Conservation (phyloP, 164 flowering plant genomes). For the Annona cherimola region DNA sequence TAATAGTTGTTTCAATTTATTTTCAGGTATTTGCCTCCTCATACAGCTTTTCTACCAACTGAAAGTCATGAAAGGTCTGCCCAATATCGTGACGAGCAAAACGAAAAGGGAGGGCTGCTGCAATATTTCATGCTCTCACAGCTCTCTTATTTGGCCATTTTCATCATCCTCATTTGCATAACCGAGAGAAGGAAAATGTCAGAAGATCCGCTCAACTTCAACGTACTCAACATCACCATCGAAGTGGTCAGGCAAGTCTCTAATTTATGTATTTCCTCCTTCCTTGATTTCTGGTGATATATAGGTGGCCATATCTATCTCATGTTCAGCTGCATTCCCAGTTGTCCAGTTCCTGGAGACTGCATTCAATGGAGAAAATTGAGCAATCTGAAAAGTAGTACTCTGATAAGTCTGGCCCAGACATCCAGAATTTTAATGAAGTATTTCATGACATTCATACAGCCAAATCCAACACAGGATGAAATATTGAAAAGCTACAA, state of each 20-base stretch:
- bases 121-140: slow-evolving; percentile 35
- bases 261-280: background rate
- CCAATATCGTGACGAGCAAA: background rate
- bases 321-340: background rate
- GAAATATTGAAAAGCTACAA: too few relatives aligned
- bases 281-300: background rate
- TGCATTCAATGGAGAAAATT: too few relatives aligned
- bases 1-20: background rate
- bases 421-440: too few relatives aligned
- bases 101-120: slow-evolving; percentile 2
- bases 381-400: too few relatives aligned
- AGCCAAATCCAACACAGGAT: too few relatives aligned
- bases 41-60: slow-evolving; percentile 33
- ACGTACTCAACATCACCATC: slow-evolving; percentile 30
- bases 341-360: background rate
- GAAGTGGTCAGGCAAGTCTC: slow-evolving; percentile 40
- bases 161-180: slow-evolving; percentile 38
- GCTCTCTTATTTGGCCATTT: slow-evolving; percentile 34
- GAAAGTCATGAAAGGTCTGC: slow-evolving; percentile 1
- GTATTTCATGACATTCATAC: too few relatives aligned
- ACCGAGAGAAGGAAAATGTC: slow-evolving; percentile 34
- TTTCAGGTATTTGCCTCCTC: slow-evolving; percentile 82
- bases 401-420: too few relatives aligned
- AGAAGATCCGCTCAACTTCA: slow-evolving; percentile 53
- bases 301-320: background rate